Evolutionary conservation across 2,329 filamentous ascomycete genomes (phyloP).

Genomic region (Cladosporium sp.): DNA sequence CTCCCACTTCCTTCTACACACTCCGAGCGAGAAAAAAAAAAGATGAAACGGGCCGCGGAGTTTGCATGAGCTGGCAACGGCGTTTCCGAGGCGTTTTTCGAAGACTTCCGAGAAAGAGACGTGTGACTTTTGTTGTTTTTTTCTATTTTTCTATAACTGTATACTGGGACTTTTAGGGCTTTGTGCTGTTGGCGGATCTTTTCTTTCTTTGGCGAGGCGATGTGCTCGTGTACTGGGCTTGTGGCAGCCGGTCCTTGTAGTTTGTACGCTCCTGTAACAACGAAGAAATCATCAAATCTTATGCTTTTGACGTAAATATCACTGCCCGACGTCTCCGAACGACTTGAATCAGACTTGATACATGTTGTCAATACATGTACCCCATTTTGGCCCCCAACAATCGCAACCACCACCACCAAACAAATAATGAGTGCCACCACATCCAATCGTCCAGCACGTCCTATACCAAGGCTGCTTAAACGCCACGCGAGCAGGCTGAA

Average conservation of each 20-base stretch:
- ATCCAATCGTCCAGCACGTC: no score
- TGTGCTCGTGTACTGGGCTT: background rate
- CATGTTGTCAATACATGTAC: no score
- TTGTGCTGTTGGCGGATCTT: background rate
- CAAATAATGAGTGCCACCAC: no score
- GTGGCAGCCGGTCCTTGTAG: constrained; percentile 5
- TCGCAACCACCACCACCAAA: no score
- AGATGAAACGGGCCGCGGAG: background rate
- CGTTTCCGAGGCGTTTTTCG: constrained; percentile 6
- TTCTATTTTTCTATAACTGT: constrained; percentile 1
- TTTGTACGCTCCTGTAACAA: constrained; percentile 17
- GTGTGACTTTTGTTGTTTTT: background rate
- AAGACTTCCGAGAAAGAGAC: background rate
- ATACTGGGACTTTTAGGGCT: background rate
- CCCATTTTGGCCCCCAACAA: no score
- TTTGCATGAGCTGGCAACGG: constrained; percentile 11
- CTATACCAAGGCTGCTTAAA: no score
- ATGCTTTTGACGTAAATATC: no score
- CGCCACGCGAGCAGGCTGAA: no score
- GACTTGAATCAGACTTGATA: no score
- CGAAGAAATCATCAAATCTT: constrained; percentile 5
- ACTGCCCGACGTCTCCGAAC: no score
- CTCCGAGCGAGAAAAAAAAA: no score
- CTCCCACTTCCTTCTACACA: background rate
- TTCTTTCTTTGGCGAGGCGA: constrained; percentile 4